phyloP scores from a whole-genome alignment of 2,329 filamentous ascomycete species.

The Trichophyton verrucosum region DNA sequence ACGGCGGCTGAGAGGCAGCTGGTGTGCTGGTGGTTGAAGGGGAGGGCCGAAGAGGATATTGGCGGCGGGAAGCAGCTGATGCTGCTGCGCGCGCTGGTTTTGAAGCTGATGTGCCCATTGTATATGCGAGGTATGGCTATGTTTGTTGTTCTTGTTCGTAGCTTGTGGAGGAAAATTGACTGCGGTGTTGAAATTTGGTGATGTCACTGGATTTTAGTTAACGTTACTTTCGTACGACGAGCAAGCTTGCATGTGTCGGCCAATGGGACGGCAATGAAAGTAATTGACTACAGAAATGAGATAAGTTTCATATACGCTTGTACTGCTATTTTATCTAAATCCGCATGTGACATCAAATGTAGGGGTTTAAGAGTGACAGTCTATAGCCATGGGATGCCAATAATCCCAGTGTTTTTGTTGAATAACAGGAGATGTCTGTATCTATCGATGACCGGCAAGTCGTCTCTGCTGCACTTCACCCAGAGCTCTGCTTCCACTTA shows the following conservation, averaged over 20 bases:
- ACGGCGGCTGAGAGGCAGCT: slow-evolving; percentile 18
- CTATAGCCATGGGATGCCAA: neutral
- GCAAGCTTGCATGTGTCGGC: neutral
- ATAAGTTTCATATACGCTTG: neutral
- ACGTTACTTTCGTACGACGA: neutral
- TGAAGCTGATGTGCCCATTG: slow-evolving; percentile 48
- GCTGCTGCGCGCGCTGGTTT: slow-evolving; percentile 36
- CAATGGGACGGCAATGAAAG: neutral
- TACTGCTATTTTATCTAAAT: neutral
- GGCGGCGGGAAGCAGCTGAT: slow-evolving; percentile 38
- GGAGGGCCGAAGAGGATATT: slow-evolving; percentile 43
- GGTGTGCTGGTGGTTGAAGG: slow-evolving; percentile 20
- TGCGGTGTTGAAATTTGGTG: neutral
- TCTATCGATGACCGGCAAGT: slow-evolving; percentile 54
- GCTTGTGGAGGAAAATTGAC: neutral
- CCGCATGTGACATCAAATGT: neutral
- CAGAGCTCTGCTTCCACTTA: slow-evolving; percentile 81
- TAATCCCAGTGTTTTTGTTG: neutral
- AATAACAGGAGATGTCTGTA: neutral
- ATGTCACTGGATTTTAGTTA: neutral
- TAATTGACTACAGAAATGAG: neutral
- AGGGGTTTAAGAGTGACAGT: neutral
- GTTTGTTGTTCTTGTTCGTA: neutral
- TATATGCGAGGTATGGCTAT: neutral
- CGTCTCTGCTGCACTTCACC: slow-evolving; percentile 85